A percentile compares a stretch with the other conserved stretches of the same genome.
phyloP scores from a whole-genome alignment of 805 yeast species.

The Monosporozyma solicola region DNA sequence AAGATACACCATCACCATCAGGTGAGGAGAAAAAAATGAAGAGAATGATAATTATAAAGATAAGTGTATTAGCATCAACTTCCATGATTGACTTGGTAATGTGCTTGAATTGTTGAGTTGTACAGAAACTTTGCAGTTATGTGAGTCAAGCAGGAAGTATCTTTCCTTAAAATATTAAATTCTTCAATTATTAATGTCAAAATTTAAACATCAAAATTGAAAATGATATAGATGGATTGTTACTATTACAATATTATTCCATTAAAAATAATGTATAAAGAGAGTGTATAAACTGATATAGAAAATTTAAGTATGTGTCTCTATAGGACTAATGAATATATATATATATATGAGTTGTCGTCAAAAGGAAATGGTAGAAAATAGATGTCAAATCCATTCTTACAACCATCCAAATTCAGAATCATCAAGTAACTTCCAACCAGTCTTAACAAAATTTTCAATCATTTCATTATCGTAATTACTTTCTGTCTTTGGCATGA shows the following conservation, averaged over 20 bases:
- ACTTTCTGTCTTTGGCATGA: conserved; percentile 2
- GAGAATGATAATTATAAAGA: conserved; percentile 24
- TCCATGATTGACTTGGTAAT: conserved; percentile 20
- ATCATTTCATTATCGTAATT: conserved; percentile 5
- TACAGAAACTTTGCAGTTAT: background rate
- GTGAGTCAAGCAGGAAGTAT: background rate
- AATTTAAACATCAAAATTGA: background rate
- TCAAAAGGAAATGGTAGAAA: background rate
- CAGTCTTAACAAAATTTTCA: conserved; percentile 14
- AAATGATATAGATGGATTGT: background rate
- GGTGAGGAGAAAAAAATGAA: conserved; percentile 27
- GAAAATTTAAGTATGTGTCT: background rate
- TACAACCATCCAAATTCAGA: conserved; percentile 28
- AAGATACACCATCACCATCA: too few relatives aligned
- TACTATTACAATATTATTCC: background rate
- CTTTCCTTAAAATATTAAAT: background rate
- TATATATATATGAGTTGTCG: background rate
- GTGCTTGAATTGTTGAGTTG: background rate
- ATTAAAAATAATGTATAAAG: background rate
- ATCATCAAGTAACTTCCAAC: conserved; percentile 27
- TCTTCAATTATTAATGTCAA: background rate
- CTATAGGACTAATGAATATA: background rate
- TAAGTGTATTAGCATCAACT: conserved; percentile 26
- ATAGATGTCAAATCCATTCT: background rate
- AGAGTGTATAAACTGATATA: background rate